Evolutionary conservation across 2,329 filamentous ascomycete species (phyloP), one percentile per base, ranked within the genome.

Genomic region (Paecilomyces variotii): DNA sequence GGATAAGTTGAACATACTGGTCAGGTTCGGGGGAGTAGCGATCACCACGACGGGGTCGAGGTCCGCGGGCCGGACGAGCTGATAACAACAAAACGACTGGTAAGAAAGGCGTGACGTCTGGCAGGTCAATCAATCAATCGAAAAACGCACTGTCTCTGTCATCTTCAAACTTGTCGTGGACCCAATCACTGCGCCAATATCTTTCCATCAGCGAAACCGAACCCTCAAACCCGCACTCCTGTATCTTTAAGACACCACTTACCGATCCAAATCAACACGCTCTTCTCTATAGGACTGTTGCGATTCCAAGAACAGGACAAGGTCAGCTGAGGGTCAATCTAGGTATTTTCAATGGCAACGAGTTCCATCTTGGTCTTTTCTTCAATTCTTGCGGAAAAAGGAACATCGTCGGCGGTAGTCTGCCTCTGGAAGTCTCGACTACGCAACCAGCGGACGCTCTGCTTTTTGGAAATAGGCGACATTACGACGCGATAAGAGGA

Each of bases 151-250:
- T 68, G 60, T 78, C 77, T 76, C 87, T 82, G 72, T 87, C 83
- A 69, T 90, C 89, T 73, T 94, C 89, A 72, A 86, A 96, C 72
- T 87, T 89, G 78, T 96, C 90, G 74, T 97, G 92, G 66, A 96
- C 90, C 92, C 92, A 97, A 80, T 96, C 91, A 70, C 90, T 90
- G 63, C 50, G 6, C 60, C 57, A 57, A 28, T 52, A 10, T 6
- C 52, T 10, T 50, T 9, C n/a, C 39, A 45, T 68, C 63, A 67
- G 62, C 59, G 57, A 59, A 56, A 32, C 35, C 54, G 53, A 54
- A 28, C 32, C 25, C 54, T 60, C 59, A 62, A 61, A 54, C 39
- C 57, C 12, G 25, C 53, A 27, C 24, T 26, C 49, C 19, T 45
- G 19, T 34, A 3, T 12, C 10, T 10, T 34, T 34, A 12, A 34